phyloP scores from a whole-genome alignment of 352 stramenopile species.

The Phytophthora lateralis region DNA sequence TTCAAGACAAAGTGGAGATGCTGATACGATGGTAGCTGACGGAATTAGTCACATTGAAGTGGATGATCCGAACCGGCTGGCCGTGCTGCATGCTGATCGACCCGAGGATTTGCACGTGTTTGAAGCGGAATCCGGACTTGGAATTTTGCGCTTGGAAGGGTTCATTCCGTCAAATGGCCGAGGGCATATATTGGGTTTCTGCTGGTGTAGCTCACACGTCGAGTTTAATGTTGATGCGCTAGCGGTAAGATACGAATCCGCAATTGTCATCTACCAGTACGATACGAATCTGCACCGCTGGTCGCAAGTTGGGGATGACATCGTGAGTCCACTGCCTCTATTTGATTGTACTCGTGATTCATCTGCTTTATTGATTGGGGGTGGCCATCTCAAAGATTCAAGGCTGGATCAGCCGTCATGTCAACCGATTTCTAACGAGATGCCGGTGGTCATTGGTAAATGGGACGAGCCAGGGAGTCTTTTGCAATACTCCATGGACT shows the following conservation, averaged over 20 bases:
- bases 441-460: constrained; percentile 77
- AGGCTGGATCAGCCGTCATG: constrained; percentile 13
- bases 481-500: constrained; percentile 76
- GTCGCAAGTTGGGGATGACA: constrained; percentile 66
- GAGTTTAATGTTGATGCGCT: constrained; percentile 87
- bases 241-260: constrained; percentile 69
- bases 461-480: constrained; percentile 81
- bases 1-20: constrained; percentile 14
- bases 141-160: constrained; percentile 77
- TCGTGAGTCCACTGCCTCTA: constrained; percentile 53
- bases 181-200: constrained; percentile 71
- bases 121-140: constrained; percentile 81
- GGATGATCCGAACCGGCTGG: constrained; percentile 84
- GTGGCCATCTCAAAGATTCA: constrained; percentile 41
- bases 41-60: constrained; percentile 82
- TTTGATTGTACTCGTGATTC: constrained; percentile 87
- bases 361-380: constrained; percentile 77
- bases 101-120: constrained; percentile 70
- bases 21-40: background rate
- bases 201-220: constrained; percentile 81
- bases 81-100: constrained; percentile 55
- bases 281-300: constrained; percentile 64
- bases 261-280: constrained; percentile 83
- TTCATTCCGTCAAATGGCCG: constrained; percentile 59
- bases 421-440: constrained; percentile 65